Percentiles rank a stretch among this genome's conserved stretches.
Evolutionary conservation across 805 yeast genomes (phyloP).

Genomic region (Alloascoidea africana): DNA sequence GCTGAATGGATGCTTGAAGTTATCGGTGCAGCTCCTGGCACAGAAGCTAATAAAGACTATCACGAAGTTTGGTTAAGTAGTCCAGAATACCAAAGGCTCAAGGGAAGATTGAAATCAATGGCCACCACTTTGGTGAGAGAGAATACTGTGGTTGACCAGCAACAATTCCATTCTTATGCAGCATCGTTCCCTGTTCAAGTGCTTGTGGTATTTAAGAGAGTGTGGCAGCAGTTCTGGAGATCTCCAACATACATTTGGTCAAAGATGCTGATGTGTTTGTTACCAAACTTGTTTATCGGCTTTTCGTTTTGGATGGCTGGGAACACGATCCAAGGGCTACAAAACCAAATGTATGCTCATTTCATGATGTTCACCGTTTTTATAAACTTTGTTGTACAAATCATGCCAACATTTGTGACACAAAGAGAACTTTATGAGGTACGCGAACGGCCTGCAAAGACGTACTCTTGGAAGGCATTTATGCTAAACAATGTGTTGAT

Average conservation of each 20-base stretch:
- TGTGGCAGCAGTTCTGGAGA: slow-evolving; percentile 49
- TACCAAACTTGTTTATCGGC: slow-evolving; percentile 48
- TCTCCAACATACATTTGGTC: slow-evolving; percentile 44
- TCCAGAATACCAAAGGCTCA: slow-evolving; percentile 42
- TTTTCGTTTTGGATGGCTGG: slow-evolving; percentile 55
- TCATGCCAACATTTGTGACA: slow-evolving; percentile 41
- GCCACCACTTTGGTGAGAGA: slow-evolving; percentile 31
- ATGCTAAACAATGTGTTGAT: slow-evolving; percentile 46
- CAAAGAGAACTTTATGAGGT: slow-evolving; percentile 56
- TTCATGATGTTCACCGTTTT: slow-evolving; percentile 43
- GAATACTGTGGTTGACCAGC: slow-evolving; percentile 17
- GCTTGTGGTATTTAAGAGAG: slow-evolving; percentile 31
- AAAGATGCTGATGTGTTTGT: slow-evolving; percentile 34
- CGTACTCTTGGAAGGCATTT: slow-evolving; percentile 53
- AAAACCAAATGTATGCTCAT: slow-evolving; percentile 41
- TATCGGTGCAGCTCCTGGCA: slow-evolving; percentile 10
- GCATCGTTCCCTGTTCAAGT: slow-evolving; percentile 26
- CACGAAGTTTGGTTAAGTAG: slow-evolving; percentile 63
- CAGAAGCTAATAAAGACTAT: background rate
- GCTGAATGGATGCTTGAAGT: slow-evolving; percentile 88
- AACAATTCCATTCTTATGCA: slow-evolving; percentile 28
- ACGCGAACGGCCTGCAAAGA: slow-evolving; percentile 59
- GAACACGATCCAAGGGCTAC: slow-evolving; percentile 46
- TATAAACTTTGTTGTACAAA: slow-evolving; percentile 42
- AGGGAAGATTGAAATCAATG: slow-evolving; percentile 49